Evolutionary conservation across 2,329 filamentous ascomycete genomes (phyloP), one percentile per base, ranked within the genome.

Genomic region (Exophiala dermatitidis): DNA sequence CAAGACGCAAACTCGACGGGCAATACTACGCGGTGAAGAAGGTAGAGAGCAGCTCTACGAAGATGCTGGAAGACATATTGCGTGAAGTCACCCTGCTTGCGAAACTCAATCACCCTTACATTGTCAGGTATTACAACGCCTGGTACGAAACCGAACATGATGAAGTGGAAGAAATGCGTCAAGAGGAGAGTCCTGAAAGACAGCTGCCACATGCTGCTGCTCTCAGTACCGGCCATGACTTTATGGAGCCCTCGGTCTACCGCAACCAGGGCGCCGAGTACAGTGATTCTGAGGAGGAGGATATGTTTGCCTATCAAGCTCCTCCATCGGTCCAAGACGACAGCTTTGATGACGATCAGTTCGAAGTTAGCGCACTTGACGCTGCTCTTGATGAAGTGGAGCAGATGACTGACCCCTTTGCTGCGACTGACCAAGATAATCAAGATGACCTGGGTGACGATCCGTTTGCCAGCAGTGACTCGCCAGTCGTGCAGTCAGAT

Each of bases 1-100:
- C 91, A 2, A 82, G 91, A 32, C 95, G 95, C 69, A 95, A 93
- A 71, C 81, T 96, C 3, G 93, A 97, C 67, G 88, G 88, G 0
- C 87, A 90, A 53, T 85, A 94, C 41, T 98, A 97, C 70, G 93
- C 93, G 12, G 88, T 98, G 67, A 98, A 98, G 69, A 96, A 97
- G 68, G 93, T 98, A 57, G 88, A 84, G 1, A 88, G 93, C 62
- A 84, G 85, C 48, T 88, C 88, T 1, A 80, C 86, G 29, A 79
- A 84, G 7, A 75, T 77, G 3, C 65, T 79, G 48, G 73, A 75
- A 54, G 72, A 73, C 54, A 88, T 86, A 53, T 75, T 97, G 37
- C 90, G 86, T 0, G 87, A 95, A 66, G 91, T 96, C 38, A 85
- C 90, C 67, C 73, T 97, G 5, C 76, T 98, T 10, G 95, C 91